Evolutionary conservation across 805 yeast species (phyloP), one percentile per base, ranked within the genome.

Genomic region (Ogataea nitratoaversa): DNA sequence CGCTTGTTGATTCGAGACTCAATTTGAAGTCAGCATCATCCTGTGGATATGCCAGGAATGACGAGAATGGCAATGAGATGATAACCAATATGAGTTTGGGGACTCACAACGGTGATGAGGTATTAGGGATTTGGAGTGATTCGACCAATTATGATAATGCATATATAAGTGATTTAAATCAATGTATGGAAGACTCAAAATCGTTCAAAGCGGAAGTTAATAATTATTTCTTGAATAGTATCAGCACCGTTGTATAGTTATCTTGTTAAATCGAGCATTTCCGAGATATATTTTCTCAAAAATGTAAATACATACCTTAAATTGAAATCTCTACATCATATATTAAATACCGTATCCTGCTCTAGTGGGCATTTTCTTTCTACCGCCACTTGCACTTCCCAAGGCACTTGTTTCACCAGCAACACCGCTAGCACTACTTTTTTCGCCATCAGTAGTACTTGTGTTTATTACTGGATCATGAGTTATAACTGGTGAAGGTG

Each of bases 1-100:
- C 96, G 0, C 60, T 93, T 41, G 79, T 85, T 0, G 93, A 93
- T 60, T 82, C 96, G 0, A 89, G 89, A 7, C 79, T 91, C 20
- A 95, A 90, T 52, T 58, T 88, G 22, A 69, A 76, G 40, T 95
- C 90, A 54, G 66, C 89, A 45, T 90, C 89, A 1, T 75, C 88
- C 7, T 71, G 82, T 46, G 84, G 87, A 2, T 48, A 53, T 27
- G 32, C 36, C 5, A 40, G 37, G 17, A 36, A 43, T 5, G 38
- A 35, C 4, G 42, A 37, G 5, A 6, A 5, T 9, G 18, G 19
- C 6, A 42, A 45, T 14, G 61, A 58, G 30, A 19, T 54, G n/a
- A 33, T 53, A 17, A 49, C 37, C 67, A 74, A 59, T 32, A 38
- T 49, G n/a, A 78, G 72, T 45, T 70, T 75, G 58, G 74, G 74